These are phyloP conservation scores for Barnettozyma pratensis DNA, from an alignment of 805 yeast genomes.

Conservation along the genomic window DNA sequence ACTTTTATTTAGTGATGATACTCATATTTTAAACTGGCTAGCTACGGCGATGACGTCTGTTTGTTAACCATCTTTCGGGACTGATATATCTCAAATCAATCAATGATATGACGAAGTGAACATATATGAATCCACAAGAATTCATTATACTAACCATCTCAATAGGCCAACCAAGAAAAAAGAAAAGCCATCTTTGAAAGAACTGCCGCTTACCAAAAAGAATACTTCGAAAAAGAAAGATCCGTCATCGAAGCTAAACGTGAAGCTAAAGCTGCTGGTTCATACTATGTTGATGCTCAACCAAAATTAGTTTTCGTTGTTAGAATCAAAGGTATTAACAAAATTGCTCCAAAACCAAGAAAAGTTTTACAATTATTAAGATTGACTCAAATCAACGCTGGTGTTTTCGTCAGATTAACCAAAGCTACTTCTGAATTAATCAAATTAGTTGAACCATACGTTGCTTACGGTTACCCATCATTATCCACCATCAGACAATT, in stretches of 20 bases:
- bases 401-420: constrained; percentile 92
- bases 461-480: constrained; percentile 97
- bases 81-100: constrained; percentile 31
- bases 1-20: constrained; percentile 37
- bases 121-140: background rate
- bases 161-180: constrained; percentile 45
- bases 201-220: constrained; percentile 95
- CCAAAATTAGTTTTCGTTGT: constrained; percentile 90
- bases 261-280: constrained; percentile 90
- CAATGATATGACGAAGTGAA: background rate
- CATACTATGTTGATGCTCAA: constrained; percentile 94
- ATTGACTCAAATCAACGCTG: constrained; percentile 90
- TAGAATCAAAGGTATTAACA: constrained; percentile 99
- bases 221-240: constrained; percentile 90
- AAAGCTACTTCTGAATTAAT: constrained; percentile 92
- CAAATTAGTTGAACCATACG: constrained; percentile 93
- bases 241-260: constrained; percentile 83
- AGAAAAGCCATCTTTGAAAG: constrained; percentile 80
- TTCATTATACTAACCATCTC: background rate
- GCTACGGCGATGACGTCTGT: constrained; percentile 66
- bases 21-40: constrained; percentile 51
- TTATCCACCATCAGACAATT: constrained; percentile 88
- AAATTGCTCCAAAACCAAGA: constrained; percentile 99
- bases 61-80: constrained; percentile 81
- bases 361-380: constrained; percentile 93